A percentile compares a stretch with the other conserved stretches of the same genome.
Conservation (phyloP, 2,329 filamentous ascomycete genomes). For the Raffaelea ambrosiae region DNA sequence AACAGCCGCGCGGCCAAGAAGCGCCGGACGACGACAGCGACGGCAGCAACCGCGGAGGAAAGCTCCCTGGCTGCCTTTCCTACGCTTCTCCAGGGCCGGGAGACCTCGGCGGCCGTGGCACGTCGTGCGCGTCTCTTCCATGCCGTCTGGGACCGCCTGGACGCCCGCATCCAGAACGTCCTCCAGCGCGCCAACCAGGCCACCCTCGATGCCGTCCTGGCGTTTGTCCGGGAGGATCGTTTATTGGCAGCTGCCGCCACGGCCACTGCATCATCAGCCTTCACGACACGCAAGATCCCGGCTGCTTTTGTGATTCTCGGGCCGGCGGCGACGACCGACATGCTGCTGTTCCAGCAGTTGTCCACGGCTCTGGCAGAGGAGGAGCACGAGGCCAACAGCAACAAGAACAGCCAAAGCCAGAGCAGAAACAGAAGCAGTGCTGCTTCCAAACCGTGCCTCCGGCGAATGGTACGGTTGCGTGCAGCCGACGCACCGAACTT, state of each 20-base stretch:
- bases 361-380: conserved; percentile 44
- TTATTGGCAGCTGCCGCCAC: background rate
- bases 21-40: background rate
- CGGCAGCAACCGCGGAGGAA: background rate
- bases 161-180: conserved; percentile 54
- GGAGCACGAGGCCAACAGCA: conserved; percentile 19
- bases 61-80: conserved; percentile 31
- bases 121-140: conserved; percentile 54
- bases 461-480: conserved; percentile 60
- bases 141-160: conserved; percentile 55
- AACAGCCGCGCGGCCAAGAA: background rate
- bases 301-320: conserved; percentile 69
- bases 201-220: conserved; percentile 49
- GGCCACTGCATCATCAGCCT: too few species aligned
- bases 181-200: conserved; percentile 52
- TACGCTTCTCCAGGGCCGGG: conserved; percentile 45
- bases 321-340: conserved; percentile 68
- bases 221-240: conserved; percentile 33
- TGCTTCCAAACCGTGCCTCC: too few species aligned
- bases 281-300: too few species aligned
- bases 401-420: conserved; percentile 11
- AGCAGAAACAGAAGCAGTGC: too few species aligned
- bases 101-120: conserved; percentile 37
- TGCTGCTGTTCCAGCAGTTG: conserved; percentile 58
- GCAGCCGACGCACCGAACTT: conserved; percentile 66